Evolutionary conservation across 768 basidiomycete genomes (phyloP).

Genomic region (Lactarius quietus): DNA sequence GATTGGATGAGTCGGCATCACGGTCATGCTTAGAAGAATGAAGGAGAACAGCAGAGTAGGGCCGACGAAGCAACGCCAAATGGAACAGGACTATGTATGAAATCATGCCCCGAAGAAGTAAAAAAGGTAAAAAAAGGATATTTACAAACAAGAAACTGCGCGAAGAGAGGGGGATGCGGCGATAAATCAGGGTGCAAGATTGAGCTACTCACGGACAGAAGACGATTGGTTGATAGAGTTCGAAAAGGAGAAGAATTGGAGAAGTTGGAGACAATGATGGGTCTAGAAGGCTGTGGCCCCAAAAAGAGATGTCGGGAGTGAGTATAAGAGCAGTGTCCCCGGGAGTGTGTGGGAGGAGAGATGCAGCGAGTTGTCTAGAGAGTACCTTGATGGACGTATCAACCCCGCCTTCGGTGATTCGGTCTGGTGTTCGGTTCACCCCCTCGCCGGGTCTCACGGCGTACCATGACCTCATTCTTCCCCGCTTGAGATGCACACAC

Average conservation of each 20-base stretch:
- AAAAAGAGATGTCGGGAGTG: not conserved
- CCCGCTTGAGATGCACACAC: too few species aligned
- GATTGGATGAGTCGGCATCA: slow-evolving; percentile 17
- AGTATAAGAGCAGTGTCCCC: not conserved
- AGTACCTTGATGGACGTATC: not conserved
- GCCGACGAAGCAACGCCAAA: not conserved
- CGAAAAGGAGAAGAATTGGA: not conserved
- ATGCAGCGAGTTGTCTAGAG: not conserved
- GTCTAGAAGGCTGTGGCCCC: not conserved
- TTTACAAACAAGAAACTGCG: not conserved
- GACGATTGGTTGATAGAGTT: not conserved
- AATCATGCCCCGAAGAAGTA: not conserved
- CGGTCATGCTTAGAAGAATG: slow-evolving; percentile 4
- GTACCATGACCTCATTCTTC: too few species aligned
- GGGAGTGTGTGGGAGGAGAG: not conserved
- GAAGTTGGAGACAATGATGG: not conserved
- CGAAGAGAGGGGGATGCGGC: not conserved
- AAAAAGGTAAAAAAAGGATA: not conserved
- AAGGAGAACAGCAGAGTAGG: not conserved
- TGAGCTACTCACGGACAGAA: not conserved
- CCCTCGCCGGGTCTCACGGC: not conserved
- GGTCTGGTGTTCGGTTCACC: not conserved
- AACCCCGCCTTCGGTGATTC: not conserved
- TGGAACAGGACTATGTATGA: not conserved
- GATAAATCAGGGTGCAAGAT: not conserved